A percentile compares a stretch with the other conserved stretches of the same genome.
phyloP scores from a whole-genome alignment of 2,329 filamentous ascomycete species.

The Sporothrix protearum region DNA sequence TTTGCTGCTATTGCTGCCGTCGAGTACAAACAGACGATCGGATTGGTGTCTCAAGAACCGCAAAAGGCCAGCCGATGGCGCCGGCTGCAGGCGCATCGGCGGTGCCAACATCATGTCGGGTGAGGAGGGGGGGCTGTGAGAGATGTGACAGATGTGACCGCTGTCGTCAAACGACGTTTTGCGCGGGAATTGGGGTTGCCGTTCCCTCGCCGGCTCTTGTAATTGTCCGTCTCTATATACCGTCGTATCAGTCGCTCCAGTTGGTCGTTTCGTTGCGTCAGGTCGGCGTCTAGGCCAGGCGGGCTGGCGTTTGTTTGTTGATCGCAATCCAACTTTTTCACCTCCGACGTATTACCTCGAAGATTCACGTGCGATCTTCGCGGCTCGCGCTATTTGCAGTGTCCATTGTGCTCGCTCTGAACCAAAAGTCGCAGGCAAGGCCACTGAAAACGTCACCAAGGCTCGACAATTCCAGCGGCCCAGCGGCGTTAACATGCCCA shows the following conservation, averaged over 20 bases:
- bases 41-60: constrained; percentile 71
- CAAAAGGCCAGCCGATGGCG: constrained; percentile 58
- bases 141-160: background rate
- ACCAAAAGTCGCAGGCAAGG: background rate
- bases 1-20: constrained; percentile 34
- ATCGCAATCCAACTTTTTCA: constrained; percentile 6
- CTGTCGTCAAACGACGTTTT: background rate
- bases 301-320: background rate
- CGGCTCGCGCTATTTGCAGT: background rate
- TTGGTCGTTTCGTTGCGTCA: background rate
- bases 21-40: constrained; percentile 50
- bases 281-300: constrained; percentile 3
- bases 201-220: background rate
- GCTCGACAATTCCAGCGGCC: background rate
- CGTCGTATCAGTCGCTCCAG: background rate
- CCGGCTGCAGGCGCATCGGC: constrained; percentile 34
- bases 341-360: background rate
- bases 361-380: background rate
- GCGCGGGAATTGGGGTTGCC: background rate
- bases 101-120: constrained; percentile 10
- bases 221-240: background rate
- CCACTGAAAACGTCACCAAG: background rate
- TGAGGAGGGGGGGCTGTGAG: too few relatives aligned
- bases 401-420: constrained; percentile 1
- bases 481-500: background rate